phyloP scores from a whole-genome alignment of 2,329 filamentous ascomycete genomes.

The Calonectria hongkongensis region DNA sequence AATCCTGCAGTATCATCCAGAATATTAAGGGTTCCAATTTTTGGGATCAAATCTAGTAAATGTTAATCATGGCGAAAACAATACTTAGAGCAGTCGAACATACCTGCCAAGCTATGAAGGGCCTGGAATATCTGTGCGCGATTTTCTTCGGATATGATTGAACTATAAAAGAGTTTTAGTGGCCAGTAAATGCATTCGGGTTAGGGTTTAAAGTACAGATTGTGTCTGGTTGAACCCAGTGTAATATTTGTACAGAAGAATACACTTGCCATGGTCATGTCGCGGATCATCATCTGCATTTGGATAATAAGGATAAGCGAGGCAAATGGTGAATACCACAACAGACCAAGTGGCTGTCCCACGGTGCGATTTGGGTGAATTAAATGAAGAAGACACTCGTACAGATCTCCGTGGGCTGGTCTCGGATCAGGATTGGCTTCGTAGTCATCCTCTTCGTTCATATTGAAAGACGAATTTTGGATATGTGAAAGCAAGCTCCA shows the following conservation, averaged over 20 bases:
- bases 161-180: slow-evolving; percentile 10
- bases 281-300: slow-evolving; percentile 43
- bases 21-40: slow-evolving; percentile 30
- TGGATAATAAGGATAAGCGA: slow-evolving; percentile 39
- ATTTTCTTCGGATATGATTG: slow-evolving; percentile 39
- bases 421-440: slow-evolving; percentile 37
- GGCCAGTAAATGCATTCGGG: fast-evolving
- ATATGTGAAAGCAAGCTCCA: slow-evolving; percentile 36
- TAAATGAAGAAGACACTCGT: slow-evolving; percentile 37
- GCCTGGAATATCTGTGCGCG: slow-evolving; percentile 38
- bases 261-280: slow-evolving; percentile 39
- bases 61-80: not conserved
- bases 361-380: slow-evolving; percentile 33
- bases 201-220: not conserved
- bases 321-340: slow-evolving; percentile 41
- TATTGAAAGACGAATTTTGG: slow-evolving; percentile 36
- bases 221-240: slow-evolving; percentile 30
- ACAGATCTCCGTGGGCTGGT: slow-evolving; percentile 38
- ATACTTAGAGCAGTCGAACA: not conserved
- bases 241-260: slow-evolving; percentile 38
- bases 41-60: slow-evolving; percentile 34
- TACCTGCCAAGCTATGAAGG: slow-evolving; percentile 36
- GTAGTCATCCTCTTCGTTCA: slow-evolving; percentile 42
- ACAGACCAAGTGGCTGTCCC: slow-evolving; percentile 33
- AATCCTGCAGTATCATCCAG: slow-evolving; percentile 30